A percentile compares a stretch with the other conserved stretches of the same genome.
These are phyloP conservation scores for Bauhinia variegata DNA, from an alignment of 306 rosid genomes.

Conservation along the genomic window DNA sequence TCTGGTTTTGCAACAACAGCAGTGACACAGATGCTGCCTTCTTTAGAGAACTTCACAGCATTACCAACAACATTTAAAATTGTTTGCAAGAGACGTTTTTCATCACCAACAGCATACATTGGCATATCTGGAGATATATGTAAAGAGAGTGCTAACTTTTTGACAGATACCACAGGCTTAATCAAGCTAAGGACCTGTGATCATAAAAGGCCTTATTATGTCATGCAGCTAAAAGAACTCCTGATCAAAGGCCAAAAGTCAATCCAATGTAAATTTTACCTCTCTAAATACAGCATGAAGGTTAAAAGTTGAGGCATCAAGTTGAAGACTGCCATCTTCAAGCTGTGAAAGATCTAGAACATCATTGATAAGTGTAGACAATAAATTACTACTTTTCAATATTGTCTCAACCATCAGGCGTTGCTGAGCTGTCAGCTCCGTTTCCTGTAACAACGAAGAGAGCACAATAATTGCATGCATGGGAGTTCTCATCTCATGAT, in stretches of 20 bases:
- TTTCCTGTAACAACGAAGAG: constrained; percentile 93
- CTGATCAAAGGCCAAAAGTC: constrained; percentile 20
- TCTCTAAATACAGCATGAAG: constrained; percentile 85
- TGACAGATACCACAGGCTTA: constrained; percentile 86
- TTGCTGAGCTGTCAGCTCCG: constrained; percentile 87
- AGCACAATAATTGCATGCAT: constrained; percentile 99
- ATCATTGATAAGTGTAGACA: constrained; percentile 90
- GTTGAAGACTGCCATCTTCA: constrained; percentile 96
- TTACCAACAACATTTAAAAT: constrained; percentile 89
- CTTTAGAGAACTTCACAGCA: constrained; percentile 95
- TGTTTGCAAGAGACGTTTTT: constrained; percentile 87
- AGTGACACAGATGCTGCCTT: constrained; percentile 71
- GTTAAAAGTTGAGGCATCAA: constrained; percentile 70
- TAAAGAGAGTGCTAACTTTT: constrained; percentile 66
- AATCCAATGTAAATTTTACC: constrained; percentile 47
- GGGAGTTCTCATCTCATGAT: constrained; percentile 99
- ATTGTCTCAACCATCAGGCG: constrained; percentile 95
- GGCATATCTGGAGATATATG: constrained; percentile 81
- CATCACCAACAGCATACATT: constrained; percentile 72
- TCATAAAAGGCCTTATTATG: constrained; percentile 33
- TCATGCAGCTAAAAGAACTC: constrained; percentile 33
- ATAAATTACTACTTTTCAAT: constrained; percentile 87
- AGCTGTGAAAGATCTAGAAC: constrained; percentile 97
- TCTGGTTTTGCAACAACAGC: constrained; percentile 76
- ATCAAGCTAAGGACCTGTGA: constrained; percentile 85